Evolutionary conservation across 1,284 basidiomycete genomes (phyloP).

Genomic region (Boletus sp.): DNA sequence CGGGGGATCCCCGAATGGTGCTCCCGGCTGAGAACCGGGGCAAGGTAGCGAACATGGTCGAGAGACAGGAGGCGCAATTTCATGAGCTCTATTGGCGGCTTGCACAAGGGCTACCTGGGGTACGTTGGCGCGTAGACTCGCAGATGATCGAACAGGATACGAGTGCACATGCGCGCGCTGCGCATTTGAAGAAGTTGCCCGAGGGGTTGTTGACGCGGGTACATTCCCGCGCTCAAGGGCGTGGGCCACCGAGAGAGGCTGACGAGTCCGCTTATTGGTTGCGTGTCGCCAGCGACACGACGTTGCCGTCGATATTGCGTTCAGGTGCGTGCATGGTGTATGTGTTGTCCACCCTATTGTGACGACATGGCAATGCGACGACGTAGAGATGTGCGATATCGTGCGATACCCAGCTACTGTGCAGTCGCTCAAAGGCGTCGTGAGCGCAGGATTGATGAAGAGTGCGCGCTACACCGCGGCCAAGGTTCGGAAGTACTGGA

Average conservation of each 20-base stretch:
- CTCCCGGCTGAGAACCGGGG: slow-evolving; percentile 92
- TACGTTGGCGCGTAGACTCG: slow-evolving; percentile 60
- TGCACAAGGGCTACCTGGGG: slow-evolving; percentile 72
- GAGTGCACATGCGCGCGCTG: slow-evolving; percentile 60
- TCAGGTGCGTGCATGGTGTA: slow-evolving; percentile 46
- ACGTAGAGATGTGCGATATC: slow-evolving; percentile 70
- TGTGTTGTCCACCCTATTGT: not conserved
- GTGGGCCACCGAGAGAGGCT: slow-evolving; percentile 38
- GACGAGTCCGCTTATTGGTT: slow-evolving; percentile 79
- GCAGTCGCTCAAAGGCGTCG: slow-evolving; percentile 84
- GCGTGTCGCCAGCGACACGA: slow-evolving; percentile 62
- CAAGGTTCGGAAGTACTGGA: slow-evolving; percentile 86
- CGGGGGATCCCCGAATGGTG: slow-evolving; percentile 91
- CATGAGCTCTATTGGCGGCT: slow-evolving; percentile 83
- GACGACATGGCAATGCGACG: not conserved
- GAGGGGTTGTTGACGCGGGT: slow-evolving; percentile 60
- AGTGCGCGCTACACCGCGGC: slow-evolving; percentile 71
- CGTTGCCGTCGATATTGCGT: slow-evolving; percentile 54
- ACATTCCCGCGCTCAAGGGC: slow-evolving; percentile 30
- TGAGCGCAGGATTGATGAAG: slow-evolving; percentile 80
- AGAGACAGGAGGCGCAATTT: slow-evolving; percentile 81
- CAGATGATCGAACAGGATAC: slow-evolving; percentile 68
- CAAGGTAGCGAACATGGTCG: slow-evolving; percentile 94
- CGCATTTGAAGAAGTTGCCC: slow-evolving; percentile 77
- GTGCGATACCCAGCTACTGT: slow-evolving; percentile 81